Evolutionary conservation across 768 basidiomycete genomes (phyloP), one percentile per base, ranked within the genome.

Genomic region (Lyophyllum decastes): DNA sequence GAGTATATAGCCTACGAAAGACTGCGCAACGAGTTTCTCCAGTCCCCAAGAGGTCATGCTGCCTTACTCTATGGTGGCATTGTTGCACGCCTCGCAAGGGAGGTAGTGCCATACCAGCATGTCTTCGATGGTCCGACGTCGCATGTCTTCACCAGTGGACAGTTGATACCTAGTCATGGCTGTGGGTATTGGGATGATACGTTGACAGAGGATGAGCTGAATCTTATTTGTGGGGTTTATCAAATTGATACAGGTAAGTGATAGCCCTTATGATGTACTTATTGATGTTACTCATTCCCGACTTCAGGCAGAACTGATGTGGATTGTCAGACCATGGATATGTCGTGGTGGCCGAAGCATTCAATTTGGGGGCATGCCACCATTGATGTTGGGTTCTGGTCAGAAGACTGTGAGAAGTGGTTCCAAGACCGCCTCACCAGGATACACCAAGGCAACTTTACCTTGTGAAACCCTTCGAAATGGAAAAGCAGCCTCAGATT

Each of bases 21-120:
- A n/a, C n/a, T n/a, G n/a, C n/a, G n/a, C n/a, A n/a, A n/a, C n/a
- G n/a, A n/a, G 7, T 44, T 62, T 24, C 50, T 63, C 11, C 25
- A 30, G 9, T 24, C 54, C 17, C 46, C 60, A 17, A 58, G 62
- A 6, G 69, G 70, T n/a, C 64, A 68, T 33, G 69, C 64, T 17
- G 67, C 70, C 8, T 27, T 68, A 30, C 35, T 68, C 43, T 46
- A 57, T 9, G 70, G 70, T 26, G 68, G 70, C n/a, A 54, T 70
- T 24, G 38, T 71, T 16, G 52, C 55, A n/a, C 66, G 67, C 30
- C 50, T 71, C 43, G 66, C 69, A 10, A 51, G 38, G 12, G 49
- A 62, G 25, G 47, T 48, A 34, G 48, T 63, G 5, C 30, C 43
- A 7, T 30, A 27, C n/a, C 59, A 61, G 9, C 21, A 53, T 10